These are phyloP conservation scores for Pleodorina starrii DNA, from an alignment of 139 green algal genomes.

Conservation along the genomic window DNA sequence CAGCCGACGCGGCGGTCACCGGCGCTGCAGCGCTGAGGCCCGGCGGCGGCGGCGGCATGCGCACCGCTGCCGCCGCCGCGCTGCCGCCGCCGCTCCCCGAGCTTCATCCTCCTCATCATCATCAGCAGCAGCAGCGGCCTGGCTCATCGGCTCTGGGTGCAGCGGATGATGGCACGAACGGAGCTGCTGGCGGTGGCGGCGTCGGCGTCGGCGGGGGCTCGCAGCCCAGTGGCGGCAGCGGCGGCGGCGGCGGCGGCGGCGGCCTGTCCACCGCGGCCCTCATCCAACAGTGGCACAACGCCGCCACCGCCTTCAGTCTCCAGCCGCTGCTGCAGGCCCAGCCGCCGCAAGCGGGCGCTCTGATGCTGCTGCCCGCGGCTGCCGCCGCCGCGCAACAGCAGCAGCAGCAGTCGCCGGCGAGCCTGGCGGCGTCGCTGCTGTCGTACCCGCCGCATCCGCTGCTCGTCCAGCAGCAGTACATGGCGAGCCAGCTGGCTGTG, in stretches of 20 bases:
- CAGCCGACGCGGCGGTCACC: too few species aligned
- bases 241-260: neutral
- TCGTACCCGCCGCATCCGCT: conserved; percentile 14
- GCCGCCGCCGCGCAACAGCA: neutral
- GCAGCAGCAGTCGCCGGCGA: neutral
- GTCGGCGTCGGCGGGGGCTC: neutral
- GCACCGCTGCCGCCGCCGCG: neutral
- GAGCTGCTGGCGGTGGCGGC: neutral
- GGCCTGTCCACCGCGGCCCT: neutral
- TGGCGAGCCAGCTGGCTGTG: conserved; percentile 1
- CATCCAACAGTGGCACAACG: conserved; percentile 5
- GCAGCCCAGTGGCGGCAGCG: neutral
- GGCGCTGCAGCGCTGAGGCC: too few species aligned
- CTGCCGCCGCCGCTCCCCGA: neutral
- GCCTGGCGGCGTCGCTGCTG: neutral
- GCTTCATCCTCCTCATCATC: neutral
- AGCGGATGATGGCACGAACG: neutral
- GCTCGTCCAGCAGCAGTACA: conserved; percentile 42
- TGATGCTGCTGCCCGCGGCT: neutral
- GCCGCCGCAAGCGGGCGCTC: neutral
- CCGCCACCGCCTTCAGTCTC: conserved; percentile 6
- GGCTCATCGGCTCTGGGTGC: too few species aligned
- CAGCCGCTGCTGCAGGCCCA: conserved; percentile 1
- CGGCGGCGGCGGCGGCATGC: too few species aligned
- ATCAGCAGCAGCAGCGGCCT: neutral